Base-by-base conservation (phyloP, 2,329 filamentous ascomycete genomes). In the Aureobasidium namibiae region DNA sequence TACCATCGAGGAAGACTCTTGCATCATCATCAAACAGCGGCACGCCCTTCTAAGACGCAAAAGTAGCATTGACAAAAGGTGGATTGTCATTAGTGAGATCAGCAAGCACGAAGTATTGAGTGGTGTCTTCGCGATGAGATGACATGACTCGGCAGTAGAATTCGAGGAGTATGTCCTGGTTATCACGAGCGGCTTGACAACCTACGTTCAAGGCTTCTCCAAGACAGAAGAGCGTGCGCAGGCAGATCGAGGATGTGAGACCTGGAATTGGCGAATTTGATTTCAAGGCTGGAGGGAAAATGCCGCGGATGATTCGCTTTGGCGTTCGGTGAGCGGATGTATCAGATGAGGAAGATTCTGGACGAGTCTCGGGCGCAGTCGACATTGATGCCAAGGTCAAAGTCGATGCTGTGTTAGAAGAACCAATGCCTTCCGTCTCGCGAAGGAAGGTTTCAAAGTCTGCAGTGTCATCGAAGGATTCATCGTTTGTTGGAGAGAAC, bases 211-310 rank as follows among this genome's bases (percentile, higher is more conserved):
- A 68, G 60, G 86, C 79, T 65, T 88, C 83, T 3, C 80, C 81
- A 24, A 87, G 75, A 26, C 84, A 78, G 64, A 89, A 88, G 66
- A 84, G 88, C 0, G 80, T 83, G 11, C 82, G 78, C 13, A 86
- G 72, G 7, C 79, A 61, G 0, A 67, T 71, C 10, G 72, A 67
- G 1, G 78, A 72, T 0, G 78, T 78, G 2, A 83, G 65, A 9
- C 82, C 82, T 14, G 78, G 71, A 5, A 86, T 73, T 2, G 76
- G 76, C 23, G 81, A 82, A 34, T 80, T 75, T 65, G 83, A 79
- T 2, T 72, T 72, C 18, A 81, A 70, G 18, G 73, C 70, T 4
- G 61, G 44, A 8, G 81, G 82, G 62, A 85, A 85, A 0, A 75
- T 67, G 0, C 76, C 72, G 24, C 83, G 76, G 7, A 75, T 73